Base-by-base conservation (phyloP, 805 yeast genomes). In the Cyberlindnera misumaiensis region DNA sequence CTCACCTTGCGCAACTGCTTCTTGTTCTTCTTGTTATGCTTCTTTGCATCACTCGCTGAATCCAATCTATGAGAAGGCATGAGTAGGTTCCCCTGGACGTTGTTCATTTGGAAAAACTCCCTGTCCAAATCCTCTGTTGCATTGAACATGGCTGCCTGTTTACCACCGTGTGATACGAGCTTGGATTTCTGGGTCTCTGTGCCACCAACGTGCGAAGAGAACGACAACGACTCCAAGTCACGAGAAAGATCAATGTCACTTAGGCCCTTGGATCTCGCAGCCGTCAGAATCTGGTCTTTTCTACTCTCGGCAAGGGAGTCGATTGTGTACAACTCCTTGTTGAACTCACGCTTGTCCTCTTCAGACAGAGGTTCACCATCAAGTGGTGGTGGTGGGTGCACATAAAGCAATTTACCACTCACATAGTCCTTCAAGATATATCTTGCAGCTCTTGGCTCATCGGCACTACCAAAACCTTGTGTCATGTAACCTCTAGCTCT, bases 401-500 rank as follows among this genome's bases (percentile, higher is more conserved):
- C 80, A 56, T 73, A 89, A 34, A 87, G 66, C 41, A 93, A 67
- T 59, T 87, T 89, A 47, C 97, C 98, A 59, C 76, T 85, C 20
- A 94, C 97, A 52, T 88, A 93, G 61, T 93, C 99, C 62, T 93
- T 93, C 58, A 93, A 71, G 38, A 93, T 76, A 50, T 85, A 83
- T 59, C 99, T 74, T 30, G 96, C 80, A 11, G 98, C 96, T 61
- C 98, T 75, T 31, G 95, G 79, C 59, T 88, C 94, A 67, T 93
- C 99, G 3, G 98, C 97, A 49, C 87, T 77, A 56, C 97, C 97
- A 56, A 85, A 89, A 56, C 95, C 95, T 60, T 94, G 97, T 0
- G 96, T 84, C 94, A 87, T 89, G 59, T 77, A 93, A 52, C 99
- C 98, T 64, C 98, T 77, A 3, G 97, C 93, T 64, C 94, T 75